Conservation (phyloP, 805 yeast species). For the Blastobotrys attinorum region DNA sequence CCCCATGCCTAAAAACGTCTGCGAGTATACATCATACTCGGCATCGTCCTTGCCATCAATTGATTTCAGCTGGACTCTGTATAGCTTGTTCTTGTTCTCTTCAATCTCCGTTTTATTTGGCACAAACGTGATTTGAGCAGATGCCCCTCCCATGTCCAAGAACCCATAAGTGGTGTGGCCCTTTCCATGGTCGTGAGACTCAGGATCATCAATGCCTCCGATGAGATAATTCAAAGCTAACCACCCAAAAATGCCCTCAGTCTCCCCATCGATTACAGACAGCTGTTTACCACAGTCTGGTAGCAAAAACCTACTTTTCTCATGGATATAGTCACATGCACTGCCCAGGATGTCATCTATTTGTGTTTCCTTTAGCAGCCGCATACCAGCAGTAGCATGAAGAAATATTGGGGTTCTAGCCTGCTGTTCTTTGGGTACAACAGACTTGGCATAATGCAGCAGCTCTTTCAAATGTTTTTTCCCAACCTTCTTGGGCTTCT, state of each 20-base stretch:
- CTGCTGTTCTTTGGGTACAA: constrained; percentile 58
- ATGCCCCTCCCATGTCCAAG: constrained; percentile 99
- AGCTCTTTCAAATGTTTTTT: constrained; percentile 54
- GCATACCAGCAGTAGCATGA: constrained; percentile 95
- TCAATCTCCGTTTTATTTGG: constrained; percentile 57
- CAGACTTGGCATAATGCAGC: constrained; percentile 56
- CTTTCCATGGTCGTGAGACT: constrained; percentile 17
- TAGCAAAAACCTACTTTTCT: constrained; percentile 48
- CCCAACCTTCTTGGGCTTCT: constrained; percentile 43
- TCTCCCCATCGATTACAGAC: constrained; percentile 84
- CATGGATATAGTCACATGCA: constrained; percentile 51
- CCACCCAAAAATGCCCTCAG: constrained; percentile 97
- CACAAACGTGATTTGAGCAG: constrained; percentile 90
- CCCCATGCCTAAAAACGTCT: constrained; percentile 96
- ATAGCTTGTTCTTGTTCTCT: constrained; percentile 66
- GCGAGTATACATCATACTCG: constrained; percentile 77
- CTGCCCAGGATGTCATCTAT: constrained; percentile 46
- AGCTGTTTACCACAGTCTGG: constrained; percentile 61
- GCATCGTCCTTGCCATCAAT: constrained; percentile 57
- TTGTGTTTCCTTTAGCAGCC: constrained; percentile 53
- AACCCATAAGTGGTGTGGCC: constrained; percentile 62
- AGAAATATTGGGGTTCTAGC: constrained; percentile 75
- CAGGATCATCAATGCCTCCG: constrained; percentile 41
- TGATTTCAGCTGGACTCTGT: constrained; percentile 55
- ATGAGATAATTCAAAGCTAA: constrained; percentile 78